Evolutionary conservation across 2,329 filamentous ascomycete genomes (phyloP), one percentile per base, ranked within the genome.

Genomic region (Fusarium circinatum): DNA sequence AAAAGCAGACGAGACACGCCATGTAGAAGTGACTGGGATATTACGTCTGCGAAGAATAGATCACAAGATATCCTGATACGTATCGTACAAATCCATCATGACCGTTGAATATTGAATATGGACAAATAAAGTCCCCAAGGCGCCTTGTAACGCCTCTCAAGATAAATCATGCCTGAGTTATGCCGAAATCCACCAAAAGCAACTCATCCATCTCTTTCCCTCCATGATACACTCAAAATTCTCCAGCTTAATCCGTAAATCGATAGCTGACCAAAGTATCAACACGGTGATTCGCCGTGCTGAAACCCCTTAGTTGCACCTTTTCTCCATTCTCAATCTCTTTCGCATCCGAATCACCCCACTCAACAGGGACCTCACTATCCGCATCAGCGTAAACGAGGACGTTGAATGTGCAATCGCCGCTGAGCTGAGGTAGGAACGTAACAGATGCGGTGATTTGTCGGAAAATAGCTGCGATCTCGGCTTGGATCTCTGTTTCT

Each of bases 361-460:
- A 99, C 83, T 99, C 96, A 66, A 99, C 92, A 8, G 96, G 96
- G 20, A 99, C 96, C 54, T 98, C 96, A 66, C 93, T 96, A 83
- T 98, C 95, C 24, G 95, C 95, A 81, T 99, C 96, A 59, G 96
- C 96, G 81, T 99, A 99, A 8, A 99, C 96, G 45, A 99, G 89
- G 54, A 99, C 96, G 80, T 99, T 99, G 87, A 99, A 99, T 17
- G 96, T 98, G 87, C 96, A 99, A 82, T 98, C 94, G 45, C 95
- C 95, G 71, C 69, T 80, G 11, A 99, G 89, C 85, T 98, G 95
- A 0, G 96, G 96, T 18, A 99, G 86, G 82, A 99, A 99, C 1
- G 96, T 98, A 62, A 99, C 96, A 1, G 94, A 98, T 3, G 96
- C 96, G 3, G 96, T 99, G 82, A 99, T 98, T 81, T 99, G 96